These are phyloP conservation scores for Cercospora berteroae DNA, from an alignment of 2,329 filamentous ascomycete genomes.

Conservation along the genomic window DNA sequence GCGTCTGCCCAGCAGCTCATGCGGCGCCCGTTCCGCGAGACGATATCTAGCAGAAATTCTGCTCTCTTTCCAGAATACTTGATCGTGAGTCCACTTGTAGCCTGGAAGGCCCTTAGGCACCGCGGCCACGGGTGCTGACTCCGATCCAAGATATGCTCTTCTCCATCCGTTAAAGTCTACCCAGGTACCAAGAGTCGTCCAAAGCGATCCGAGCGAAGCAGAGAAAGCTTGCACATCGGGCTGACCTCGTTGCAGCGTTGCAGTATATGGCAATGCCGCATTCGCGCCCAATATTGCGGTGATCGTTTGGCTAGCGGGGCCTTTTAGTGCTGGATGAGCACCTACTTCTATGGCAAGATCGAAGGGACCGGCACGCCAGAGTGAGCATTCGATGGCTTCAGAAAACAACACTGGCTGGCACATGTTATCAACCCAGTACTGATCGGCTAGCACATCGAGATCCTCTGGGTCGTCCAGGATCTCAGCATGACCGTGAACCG, in stretches of 20 bases:
- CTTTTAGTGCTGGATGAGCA: conserved; percentile 48
- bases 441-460: conserved; percentile 20
- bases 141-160: conserved; percentile 17
- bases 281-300: conserved; percentile 23
- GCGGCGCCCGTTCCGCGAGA: conserved; percentile 12
- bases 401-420: conserved; percentile 46
- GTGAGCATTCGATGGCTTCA: conserved; percentile 40
- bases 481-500: conserved; percentile 26
- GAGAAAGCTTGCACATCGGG: conserved; percentile 32
- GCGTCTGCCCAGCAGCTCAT: conserved; percentile 21
- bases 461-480: conserved; percentile 23
- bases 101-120: conserved; percentile 12
- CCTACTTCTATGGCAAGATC: conserved; percentile 48
- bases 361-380: conserved; percentile 29
- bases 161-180: conserved; percentile 21
- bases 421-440: conserved; percentile 52
- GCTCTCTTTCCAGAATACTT: conserved; percentile 21
- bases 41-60: conserved; percentile 18
- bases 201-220: conserved; percentile 21
- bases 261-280: conserved; percentile 15
- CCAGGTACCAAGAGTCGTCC: conserved; percentile 17
- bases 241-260: conserved; percentile 27
- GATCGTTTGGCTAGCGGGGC: conserved; percentile 41
- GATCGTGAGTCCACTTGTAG: conserved; percentile 22
- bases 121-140: background rate